A percentile compares a stretch with the other conserved stretches of the same genome.
Evolutionary conservation across 768 basidiomycete genomes (phyloP).

Genomic region (Trametes cubensis): DNA sequence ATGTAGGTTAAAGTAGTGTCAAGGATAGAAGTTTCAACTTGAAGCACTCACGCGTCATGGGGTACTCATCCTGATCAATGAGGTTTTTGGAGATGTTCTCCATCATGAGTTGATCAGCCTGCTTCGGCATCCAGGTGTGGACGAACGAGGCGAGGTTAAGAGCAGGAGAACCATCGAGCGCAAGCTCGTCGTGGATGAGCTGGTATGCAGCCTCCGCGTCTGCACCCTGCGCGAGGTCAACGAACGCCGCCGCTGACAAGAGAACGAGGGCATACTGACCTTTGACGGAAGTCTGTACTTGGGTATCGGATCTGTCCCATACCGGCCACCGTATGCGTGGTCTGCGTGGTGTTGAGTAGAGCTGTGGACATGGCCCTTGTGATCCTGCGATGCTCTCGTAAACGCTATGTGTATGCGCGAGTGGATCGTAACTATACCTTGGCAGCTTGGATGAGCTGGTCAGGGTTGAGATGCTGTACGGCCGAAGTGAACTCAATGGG

Average conservation of each 20-base stretch:
- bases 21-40: not conserved
- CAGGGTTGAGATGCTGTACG: constrained; percentile 66
- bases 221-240: constrained; percentile 46
- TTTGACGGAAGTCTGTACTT: constrained; percentile 67
- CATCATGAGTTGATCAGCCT: constrained; percentile 56
- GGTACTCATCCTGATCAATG: constrained; percentile 73
- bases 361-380: constrained; percentile 39
- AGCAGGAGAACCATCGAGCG: constrained; percentile 55
- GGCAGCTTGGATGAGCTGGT: constrained; percentile 60
- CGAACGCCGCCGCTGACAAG: not conserved
- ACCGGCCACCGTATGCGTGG: constrained; percentile 63
- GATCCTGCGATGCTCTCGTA: constrained; percentile 25
- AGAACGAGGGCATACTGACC: constrained; percentile 32
- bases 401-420: constrained; percentile 1
- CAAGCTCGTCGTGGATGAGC: constrained; percentile 65
- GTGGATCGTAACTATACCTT: constrained; percentile 41
- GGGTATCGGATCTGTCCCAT: constrained; percentile 67
- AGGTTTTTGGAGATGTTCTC: constrained; percentile 72
- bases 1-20: not conserved
- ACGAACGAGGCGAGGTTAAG: constrained; percentile 73
- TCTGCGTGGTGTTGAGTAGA: constrained; percentile 36
- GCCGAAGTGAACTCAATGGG: constrained; percentile 6
- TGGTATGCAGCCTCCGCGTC: constrained; percentile 54
- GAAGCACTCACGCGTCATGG: constrained; percentile 48
- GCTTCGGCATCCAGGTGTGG: constrained; percentile 62